These are phyloP conservation scores for Iberis pinnata DNA, from an alignment of 345 rosid genomes.

Conservation along the genomic window DNA sequence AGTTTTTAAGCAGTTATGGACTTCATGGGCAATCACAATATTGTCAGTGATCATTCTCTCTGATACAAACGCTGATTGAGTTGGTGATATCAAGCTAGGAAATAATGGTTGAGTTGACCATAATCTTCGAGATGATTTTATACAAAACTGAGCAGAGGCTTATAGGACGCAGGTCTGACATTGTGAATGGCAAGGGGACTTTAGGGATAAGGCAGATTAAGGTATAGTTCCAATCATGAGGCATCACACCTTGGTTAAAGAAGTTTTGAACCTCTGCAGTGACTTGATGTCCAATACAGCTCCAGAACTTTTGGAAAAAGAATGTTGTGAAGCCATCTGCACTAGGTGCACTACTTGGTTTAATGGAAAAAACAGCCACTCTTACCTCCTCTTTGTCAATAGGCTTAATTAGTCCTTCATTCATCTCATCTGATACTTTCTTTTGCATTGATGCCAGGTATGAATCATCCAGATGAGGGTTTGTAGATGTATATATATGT, in stretches of 20 bases:
- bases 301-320: neutral
- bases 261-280: neutral
- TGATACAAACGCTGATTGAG: neutral
- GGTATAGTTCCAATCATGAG: neutral
- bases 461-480: no score
- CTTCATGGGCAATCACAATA: neutral
- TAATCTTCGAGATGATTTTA: neutral
- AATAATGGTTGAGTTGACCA: neutral
- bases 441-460: no score
- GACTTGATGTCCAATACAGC: neutral
- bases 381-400: no score
- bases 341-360: neutral
- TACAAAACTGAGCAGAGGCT: neutral
- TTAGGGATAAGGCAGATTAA: neutral
- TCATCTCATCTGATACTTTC: no score
- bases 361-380: no score
- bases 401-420: no score
- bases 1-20: neutral
- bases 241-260: neutral
- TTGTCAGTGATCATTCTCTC: neutral
- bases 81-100: neutral
- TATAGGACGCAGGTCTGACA: neutral
- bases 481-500: no score
- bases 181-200: neutral
- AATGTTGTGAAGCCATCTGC: neutral